Evolutionary conservation across 2,329 filamentous ascomycete species (phyloP).

Genomic region (Fusarium marasasianum): DNA sequence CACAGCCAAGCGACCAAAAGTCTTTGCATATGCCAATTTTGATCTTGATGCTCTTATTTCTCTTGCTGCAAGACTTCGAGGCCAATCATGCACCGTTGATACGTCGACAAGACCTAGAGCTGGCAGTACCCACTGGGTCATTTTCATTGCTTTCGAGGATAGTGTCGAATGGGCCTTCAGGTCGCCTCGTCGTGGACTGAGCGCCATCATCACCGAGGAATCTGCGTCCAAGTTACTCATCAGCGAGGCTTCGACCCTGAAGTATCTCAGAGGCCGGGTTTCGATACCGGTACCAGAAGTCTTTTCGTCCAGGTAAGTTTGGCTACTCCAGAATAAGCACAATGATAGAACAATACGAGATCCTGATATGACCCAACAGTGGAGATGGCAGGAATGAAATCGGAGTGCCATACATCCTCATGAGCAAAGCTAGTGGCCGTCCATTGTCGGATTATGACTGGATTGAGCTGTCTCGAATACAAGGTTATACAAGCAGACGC

Average conservation of each 20-base stretch:
- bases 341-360: not conserved
- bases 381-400: accelerated
- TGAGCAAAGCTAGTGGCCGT: not conserved
- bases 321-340: not conserved
- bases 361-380: not conserved
- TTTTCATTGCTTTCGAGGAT: not conserved
- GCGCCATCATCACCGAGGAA: not conserved
- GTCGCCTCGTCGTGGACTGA: not conserved
- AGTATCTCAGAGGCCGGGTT: not conserved
- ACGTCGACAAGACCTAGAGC: not conserved
- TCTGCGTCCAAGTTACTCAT: not conserved
- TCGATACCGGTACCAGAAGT: not conserved
- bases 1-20: not conserved
- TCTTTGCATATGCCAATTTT: not conserved
- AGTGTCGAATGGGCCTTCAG: not conserved
- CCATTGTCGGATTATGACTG: not conserved
- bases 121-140: not conserved
- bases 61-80: accelerated
- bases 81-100: not conserved
- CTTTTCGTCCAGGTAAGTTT: not conserved
- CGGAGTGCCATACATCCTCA: not conserved
- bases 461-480: not conserved
- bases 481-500: not conserved
- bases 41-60: not conserved
- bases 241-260: not conserved